Evolutionary conservation across 768 basidiomycete species (phyloP).

Genomic region (Myochromella boudieri): DNA sequence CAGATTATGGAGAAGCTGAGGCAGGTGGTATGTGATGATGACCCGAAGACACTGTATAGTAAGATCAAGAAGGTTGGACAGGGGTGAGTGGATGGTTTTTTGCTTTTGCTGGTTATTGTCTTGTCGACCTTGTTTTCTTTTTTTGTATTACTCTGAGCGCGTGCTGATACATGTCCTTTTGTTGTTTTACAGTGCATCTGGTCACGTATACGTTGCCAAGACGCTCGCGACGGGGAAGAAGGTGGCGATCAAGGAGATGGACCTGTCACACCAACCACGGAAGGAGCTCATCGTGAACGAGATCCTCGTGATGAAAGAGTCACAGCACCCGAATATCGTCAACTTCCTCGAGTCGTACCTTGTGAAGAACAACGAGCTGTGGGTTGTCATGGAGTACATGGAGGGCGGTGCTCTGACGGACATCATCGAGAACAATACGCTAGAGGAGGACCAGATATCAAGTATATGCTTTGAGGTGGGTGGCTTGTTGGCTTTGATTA

Average conservation of each 20-base stretch:
- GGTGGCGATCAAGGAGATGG: conserved; percentile 99
- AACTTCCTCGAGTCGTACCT: conserved; percentile 93
- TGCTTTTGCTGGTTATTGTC: conserved; percentile 3
- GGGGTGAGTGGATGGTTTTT: conserved; percentile 61
- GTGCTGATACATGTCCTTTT: conserved; percentile 12
- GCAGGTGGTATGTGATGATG: conserved; percentile 81
- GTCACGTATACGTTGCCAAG: conserved; percentile 97
- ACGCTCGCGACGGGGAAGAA: conserved; percentile 80
- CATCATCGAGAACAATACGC: conserved; percentile 94
- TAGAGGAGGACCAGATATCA: conserved; percentile 94
- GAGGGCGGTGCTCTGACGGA: conserved; percentile 97
- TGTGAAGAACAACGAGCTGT: conserved; percentile 84
- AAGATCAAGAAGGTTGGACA: conserved; percentile 99
- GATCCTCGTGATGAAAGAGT: conserved; percentile 98
- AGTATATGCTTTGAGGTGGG: conserved; percentile 89
- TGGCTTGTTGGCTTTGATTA: conserved; percentile 7
- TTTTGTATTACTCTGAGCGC: not conserved
- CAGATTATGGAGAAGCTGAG: conserved; percentile 98
- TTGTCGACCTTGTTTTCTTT: conserved; percentile 1
- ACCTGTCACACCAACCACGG: conserved; percentile 88
- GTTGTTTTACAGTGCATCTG: conserved; percentile 71
- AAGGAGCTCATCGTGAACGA: conserved; percentile 99
- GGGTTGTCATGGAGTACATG: conserved; percentile 99
- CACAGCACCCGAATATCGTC: conserved; percentile 95
- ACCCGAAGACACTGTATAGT: conserved; percentile 87